These are phyloP conservation scores for Fusarium metavorans DNA, from an alignment of 2,329 filamentous ascomycete species.

Conservation along the genomic window DNA sequence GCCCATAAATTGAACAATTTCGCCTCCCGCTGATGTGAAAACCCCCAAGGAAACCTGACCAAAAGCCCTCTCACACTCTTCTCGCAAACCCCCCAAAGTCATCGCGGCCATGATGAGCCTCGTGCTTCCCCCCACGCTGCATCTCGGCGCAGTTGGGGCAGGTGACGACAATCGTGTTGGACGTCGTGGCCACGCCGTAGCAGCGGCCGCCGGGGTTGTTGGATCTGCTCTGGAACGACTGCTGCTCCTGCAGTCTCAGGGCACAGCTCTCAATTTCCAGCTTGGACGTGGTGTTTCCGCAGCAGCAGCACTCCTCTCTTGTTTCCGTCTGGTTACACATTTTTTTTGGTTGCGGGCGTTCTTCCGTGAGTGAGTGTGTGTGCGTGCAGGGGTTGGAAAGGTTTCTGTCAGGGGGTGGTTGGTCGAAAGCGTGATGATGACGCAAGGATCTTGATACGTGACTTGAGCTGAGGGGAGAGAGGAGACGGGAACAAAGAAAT, in stretches of 20 bases:
- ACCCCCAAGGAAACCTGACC: background rate
- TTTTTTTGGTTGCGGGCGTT: background rate
- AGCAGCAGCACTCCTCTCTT: slow-evolving; percentile 25
- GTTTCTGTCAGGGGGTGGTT: background rate
- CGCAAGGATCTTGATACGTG: background rate
- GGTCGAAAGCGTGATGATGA: background rate
- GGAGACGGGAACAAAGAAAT: background rate
- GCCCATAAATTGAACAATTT: background rate
- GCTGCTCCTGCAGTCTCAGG: slow-evolving; percentile 17
- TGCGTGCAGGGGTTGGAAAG: background rate
- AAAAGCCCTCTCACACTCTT: background rate
- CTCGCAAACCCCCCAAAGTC: background rate
- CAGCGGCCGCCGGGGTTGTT: slow-evolving; percentile 22
- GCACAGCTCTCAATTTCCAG: slow-evolving; percentile 24
- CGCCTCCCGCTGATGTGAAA: background rate
- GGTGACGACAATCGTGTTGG: slow-evolving; percentile 23
- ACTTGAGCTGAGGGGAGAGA: background rate
- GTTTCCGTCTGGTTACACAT: slow-evolving; percentile 36
- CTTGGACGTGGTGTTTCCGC: slow-evolving; percentile 13
- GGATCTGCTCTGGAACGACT: slow-evolving; percentile 12
- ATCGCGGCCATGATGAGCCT: background rate
- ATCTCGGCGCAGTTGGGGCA: slow-evolving; percentile 18
- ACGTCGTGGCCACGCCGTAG: slow-evolving; percentile 30
- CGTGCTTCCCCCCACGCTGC: slow-evolving; percentile 7
- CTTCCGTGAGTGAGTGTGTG: background rate